Evolutionary conservation across 805 yeast genomes (phyloP).

Genomic region (Monosporozyma siamensis): DNA sequence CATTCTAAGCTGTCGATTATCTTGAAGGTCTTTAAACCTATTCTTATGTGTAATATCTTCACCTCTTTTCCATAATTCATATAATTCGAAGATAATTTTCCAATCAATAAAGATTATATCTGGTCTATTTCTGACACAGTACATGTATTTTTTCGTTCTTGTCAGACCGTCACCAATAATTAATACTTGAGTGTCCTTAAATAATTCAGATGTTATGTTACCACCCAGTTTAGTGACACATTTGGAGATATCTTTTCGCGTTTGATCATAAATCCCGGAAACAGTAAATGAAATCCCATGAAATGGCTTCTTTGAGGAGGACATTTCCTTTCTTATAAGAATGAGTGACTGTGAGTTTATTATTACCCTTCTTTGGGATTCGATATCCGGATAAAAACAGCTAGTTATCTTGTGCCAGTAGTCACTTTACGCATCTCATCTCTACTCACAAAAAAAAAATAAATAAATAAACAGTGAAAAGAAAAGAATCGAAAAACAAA

Average conservation of each 20-base stretch:
- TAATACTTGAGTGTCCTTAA: constrained; percentile 50
- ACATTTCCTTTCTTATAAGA: neutral
- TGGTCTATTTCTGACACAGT: constrained; percentile 20
- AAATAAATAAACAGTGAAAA: neutral
- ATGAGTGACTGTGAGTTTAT: no score
- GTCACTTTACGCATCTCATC: neutral
- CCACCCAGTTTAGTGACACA: constrained; percentile 55
- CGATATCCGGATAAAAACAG: no score
- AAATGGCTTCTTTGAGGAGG: constrained; percentile 30
- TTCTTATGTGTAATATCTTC: constrained; percentile 14
- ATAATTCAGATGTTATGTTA: constrained; percentile 42
- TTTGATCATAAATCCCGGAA: constrained; percentile 38
- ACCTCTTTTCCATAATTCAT: constrained; percentile 27
- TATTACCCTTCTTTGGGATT: no score
- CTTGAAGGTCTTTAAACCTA: constrained; percentile 2
- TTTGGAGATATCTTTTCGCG: constrained; percentile 35
- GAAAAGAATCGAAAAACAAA: neutral
- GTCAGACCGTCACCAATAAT: constrained; percentile 44
- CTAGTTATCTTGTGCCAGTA: no score
- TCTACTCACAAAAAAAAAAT: neutral
- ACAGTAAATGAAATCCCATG: constrained; percentile 45
- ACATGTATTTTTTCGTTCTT: constrained; percentile 23
- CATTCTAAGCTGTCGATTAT: constrained; percentile 8
- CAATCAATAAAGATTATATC: constrained; percentile 21
- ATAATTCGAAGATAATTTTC: constrained; percentile 15